These are phyloP conservation scores for Wickerhamomyces sp. DNA, from an alignment of 1,139 yeast genomes.

Conservation along the genomic window DNA sequence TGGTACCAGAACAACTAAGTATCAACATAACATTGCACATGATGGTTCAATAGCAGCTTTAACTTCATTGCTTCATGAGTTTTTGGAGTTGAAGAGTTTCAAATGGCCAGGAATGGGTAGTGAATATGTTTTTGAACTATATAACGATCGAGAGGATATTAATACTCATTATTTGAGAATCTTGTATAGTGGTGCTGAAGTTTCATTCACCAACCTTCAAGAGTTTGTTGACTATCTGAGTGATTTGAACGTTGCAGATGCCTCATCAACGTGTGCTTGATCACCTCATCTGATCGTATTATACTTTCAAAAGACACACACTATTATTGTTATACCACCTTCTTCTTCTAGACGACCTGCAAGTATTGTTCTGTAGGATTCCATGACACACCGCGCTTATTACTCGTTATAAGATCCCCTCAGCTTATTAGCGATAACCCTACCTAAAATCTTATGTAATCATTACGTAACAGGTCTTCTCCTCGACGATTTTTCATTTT, in stretches of 20 bases:
- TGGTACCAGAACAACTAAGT: conserved; percentile 25
- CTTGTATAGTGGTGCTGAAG: conserved; percentile 29
- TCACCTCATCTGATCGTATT: no score
- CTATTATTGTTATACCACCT: no score
- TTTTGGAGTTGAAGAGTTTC: conserved; percentile 22
- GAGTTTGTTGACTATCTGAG: conserved; percentile 18
- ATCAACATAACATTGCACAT: conserved; percentile 36
- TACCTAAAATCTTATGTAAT: no score
- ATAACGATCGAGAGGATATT: conserved; percentile 18
- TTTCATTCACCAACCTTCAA: conserved; percentile 14
- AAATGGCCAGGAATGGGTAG: conserved; percentile 44
- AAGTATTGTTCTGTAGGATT: no score
- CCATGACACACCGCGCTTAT: no score
- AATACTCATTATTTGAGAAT: conserved; percentile 28
- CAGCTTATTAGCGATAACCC: no score
- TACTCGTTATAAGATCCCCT: no score
- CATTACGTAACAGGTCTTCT: no score
- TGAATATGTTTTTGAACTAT: conserved; percentile 33
- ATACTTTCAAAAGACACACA: no score
- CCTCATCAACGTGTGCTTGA: conserved; percentile 3
- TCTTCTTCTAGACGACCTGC: no score
- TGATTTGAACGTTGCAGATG: conserved; percentile 7
- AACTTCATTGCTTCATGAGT: conserved; percentile 30
- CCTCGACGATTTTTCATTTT: no score
- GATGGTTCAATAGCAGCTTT: conserved; percentile 36